Percentiles rank a stretch among this genome's conserved stretches.
Evolutionary conservation across 139 green algal species (phyloP).

Genomic region (Chlamydomonas sp.): DNA sequence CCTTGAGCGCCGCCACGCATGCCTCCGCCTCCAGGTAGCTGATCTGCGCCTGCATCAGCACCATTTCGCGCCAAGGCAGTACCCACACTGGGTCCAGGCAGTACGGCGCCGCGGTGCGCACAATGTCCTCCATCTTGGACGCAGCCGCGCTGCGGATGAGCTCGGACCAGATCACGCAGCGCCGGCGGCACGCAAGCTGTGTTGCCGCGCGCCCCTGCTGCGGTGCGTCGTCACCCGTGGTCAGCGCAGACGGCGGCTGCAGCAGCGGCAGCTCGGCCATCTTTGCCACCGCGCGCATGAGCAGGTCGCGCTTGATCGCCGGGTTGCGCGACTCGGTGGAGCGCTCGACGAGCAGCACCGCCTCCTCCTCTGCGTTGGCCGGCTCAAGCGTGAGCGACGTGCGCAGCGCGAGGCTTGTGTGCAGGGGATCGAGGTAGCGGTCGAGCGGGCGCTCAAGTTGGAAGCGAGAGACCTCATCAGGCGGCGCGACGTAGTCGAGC

Average conservation of each 20-base stretch:
- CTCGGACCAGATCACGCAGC: constrained; percentile 28
- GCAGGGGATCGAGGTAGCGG: constrained; percentile 34
- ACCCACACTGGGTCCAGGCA: constrained; percentile 22
- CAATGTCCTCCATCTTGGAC: constrained; percentile 28
- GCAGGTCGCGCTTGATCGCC: constrained; percentile 40
- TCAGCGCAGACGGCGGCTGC: constrained; percentile 12
- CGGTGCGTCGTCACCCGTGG: neutral
- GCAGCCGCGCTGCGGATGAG: constrained; percentile 24
- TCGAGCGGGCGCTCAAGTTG: constrained; percentile 45
- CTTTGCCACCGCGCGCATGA: constrained; percentile 34
- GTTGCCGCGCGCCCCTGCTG: constrained; percentile 4
- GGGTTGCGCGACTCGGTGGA: constrained; percentile 44
- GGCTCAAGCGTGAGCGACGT: constrained; percentile 18
- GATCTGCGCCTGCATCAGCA: constrained; percentile 42
- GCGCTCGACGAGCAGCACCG: constrained; percentile 46
- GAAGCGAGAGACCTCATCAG: constrained; percentile 25
- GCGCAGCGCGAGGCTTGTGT: constrained; percentile 21
- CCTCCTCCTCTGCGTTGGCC: constrained; percentile 34
- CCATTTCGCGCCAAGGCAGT: constrained; percentile 38
- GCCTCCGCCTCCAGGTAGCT: constrained; percentile 46
- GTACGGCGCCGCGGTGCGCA: constrained; percentile 31
- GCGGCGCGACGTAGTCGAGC: constrained; percentile 45
- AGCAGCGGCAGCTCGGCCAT: constrained; percentile 29
- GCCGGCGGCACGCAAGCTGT: constrained; percentile 12
- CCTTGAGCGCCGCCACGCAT: constrained; percentile 21